phyloP scores from a whole-genome alignment of 345 rosid species.

The Psidium friedrichsthalianum region DNA sequence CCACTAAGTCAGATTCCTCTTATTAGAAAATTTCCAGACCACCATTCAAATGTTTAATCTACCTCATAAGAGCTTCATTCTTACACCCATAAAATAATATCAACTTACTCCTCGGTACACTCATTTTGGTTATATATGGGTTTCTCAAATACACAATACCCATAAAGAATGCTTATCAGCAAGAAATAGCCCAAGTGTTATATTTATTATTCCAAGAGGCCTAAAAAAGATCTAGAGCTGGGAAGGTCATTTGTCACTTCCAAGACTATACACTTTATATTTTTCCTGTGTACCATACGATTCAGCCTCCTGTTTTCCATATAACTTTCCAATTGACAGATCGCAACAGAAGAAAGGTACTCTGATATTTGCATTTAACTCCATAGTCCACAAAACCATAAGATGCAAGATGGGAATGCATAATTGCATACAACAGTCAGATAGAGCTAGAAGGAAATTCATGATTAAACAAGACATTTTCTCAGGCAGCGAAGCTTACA shows the following conservation, averaged over 20 bases:
- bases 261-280: neutral
- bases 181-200: neutral
- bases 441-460: neutral
- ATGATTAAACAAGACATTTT: neutral
- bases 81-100: accelerated
- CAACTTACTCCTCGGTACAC: neutral
- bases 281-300: neutral
- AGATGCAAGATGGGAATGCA: neutral
- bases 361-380: neutral
- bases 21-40: neutral
- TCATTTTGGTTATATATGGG: neutral
- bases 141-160: neutral
- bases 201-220: neutral
- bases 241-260: neutral
- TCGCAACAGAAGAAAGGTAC: neutral
- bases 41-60: neutral
- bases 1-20: neutral
- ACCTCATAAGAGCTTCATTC: neutral
- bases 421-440: neutral
- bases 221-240: neutral
- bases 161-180: neutral
- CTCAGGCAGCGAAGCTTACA: neutral
- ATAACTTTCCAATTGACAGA: neutral
- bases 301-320: neutral
- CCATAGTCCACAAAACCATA: neutral